A percentile compares a stretch with the other conserved stretches of the same genome.
phyloP scores from a whole-genome alignment of 768 basidiomycete species.

The Hericium erinaceus region DNA sequence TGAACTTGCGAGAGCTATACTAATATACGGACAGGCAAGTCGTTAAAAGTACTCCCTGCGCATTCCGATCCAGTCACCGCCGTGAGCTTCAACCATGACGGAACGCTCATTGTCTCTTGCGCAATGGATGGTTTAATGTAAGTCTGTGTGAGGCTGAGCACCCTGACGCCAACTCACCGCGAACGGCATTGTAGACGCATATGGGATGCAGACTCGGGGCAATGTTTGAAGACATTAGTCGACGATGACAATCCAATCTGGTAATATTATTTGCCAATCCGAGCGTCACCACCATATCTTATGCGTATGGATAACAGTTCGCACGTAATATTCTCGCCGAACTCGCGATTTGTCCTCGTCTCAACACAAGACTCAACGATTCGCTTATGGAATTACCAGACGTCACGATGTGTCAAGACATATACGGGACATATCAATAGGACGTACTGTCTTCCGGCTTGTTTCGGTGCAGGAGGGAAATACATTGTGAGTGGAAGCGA shows the following conservation, averaged over 20 bases:
- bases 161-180: no score
- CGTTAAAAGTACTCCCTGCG: conserved; percentile 83
- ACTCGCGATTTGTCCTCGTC: conserved; percentile 81
- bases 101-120: conserved; percentile 88
- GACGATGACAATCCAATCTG: conserved; percentile 95
- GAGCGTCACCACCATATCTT: no score
- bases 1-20: neutral
- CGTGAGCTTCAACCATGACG: conserved; percentile 90
- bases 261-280: conserved; percentile 29
- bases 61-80: conserved; percentile 97
- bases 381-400: conserved; percentile 90
- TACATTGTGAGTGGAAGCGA: conserved; percentile 87
- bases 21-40: conserved; percentile 44
- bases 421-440: conserved; percentile 82
- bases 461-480: conserved; percentile 52
- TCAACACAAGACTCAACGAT: conserved; percentile 93
- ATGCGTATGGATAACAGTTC: conserved; percentile 38
- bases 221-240: conserved; percentile 94
- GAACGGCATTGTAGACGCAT: conserved; percentile 55
- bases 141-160: conserved; percentile 17
- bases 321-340: conserved; percentile 86
- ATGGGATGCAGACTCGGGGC: conserved; percentile 96
- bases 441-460: conserved; percentile 70
- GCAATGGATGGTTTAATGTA: conserved; percentile 98
- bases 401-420: conserved; percentile 86